Evolutionary conservation across 768 basidiomycete genomes (phyloP).

Genomic region (Kwoniella bestiolae): DNA sequence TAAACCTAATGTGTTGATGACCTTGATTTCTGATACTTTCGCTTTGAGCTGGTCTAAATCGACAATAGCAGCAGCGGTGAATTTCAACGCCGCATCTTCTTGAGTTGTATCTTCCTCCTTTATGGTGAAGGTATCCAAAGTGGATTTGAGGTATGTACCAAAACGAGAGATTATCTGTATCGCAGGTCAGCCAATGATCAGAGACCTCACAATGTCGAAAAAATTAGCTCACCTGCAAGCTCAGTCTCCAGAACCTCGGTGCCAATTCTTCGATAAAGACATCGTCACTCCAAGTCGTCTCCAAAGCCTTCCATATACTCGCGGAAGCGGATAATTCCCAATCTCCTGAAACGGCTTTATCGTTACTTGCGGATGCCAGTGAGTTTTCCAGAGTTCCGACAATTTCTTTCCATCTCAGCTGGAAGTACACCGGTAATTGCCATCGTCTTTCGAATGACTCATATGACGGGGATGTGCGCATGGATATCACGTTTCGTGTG

Average conservation of each 20-base stretch:
- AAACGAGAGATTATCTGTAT: constrained; percentile 82
- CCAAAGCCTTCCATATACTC: constrained; percentile 73
- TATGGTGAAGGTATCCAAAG: constrained; percentile 47
- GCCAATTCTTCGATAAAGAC: constrained; percentile 81
- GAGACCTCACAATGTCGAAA: background rate
- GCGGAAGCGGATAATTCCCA: constrained; percentile 64
- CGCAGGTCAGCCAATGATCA: background rate
- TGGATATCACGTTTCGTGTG: constrained; percentile 67
- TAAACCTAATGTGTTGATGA: constrained; percentile 11
- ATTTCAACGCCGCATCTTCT: constrained; percentile 56
- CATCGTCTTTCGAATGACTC: constrained; percentile 78
- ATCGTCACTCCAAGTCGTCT: constrained; percentile 82
- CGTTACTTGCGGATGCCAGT: constrained; percentile 55
- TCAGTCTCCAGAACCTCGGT: constrained; percentile 87
- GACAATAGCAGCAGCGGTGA: constrained; percentile 54
- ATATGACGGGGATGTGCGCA: constrained; percentile 76
- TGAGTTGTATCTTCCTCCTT: constrained; percentile 56
- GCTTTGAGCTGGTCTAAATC: constrained; percentile 70
- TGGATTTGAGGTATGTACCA: constrained; percentile 73
- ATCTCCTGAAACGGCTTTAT: constrained; percentile 16
- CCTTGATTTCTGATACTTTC: constrained; percentile 57
- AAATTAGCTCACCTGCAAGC: constrained; percentile 71
- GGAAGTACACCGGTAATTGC: constrained; percentile 97
- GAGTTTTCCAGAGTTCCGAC: constrained; percentile 74
- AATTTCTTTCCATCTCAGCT: constrained; percentile 95